A percentile compares a stretch with the other conserved stretches of the same genome.
These are phyloP conservation scores for Furculomyces boomerangus DNA, from an alignment of 371 early-diverging fungal genomes.

Conservation along the genomic window DNA sequence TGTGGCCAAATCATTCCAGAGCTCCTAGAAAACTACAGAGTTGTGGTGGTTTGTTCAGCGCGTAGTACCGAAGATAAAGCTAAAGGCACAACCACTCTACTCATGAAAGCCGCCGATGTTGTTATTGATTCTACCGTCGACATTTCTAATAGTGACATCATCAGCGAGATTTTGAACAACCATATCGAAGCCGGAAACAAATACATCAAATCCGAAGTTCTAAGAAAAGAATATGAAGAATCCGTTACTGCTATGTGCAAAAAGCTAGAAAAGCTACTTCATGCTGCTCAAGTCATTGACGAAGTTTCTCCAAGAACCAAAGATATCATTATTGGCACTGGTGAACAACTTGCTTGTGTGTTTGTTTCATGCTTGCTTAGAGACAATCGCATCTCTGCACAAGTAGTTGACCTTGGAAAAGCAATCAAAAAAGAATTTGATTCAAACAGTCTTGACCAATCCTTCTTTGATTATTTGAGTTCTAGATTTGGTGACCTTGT, in stretches of 20 bases:
- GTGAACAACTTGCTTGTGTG: conserved; percentile 83
- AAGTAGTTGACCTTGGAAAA: conserved; percentile 68
- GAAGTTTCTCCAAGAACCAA: conserved; percentile 93
- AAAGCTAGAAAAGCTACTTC: conserved; percentile 59
- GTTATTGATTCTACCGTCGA: conserved; percentile 10
- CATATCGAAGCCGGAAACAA: conserved; percentile 50
- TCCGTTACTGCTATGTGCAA: conserved; percentile 55
- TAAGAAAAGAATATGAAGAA: conserved; percentile 28
- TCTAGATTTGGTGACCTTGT: conserved; percentile 43
- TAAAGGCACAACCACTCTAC: conserved; percentile 51
- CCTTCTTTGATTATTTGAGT: conserved; percentile 79
- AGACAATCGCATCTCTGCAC: conserved; percentile 55
- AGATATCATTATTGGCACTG: conserved; percentile 86
- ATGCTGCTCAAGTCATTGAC: conserved; percentile 90
- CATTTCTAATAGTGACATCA: conserved; percentile 42
- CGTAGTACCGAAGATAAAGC: conserved; percentile 55
- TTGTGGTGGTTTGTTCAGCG: conserved; percentile 67
- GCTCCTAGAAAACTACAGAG: conserved; percentile 37
- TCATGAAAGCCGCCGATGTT: conserved; percentile 23
- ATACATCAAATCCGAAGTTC: conserved; percentile 18
- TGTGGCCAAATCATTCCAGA: conserved; percentile 25
- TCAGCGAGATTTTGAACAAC: conserved; percentile 58
- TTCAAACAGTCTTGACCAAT: conserved; percentile 53
- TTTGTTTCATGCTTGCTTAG: conserved; percentile 70
- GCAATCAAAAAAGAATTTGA: conserved; percentile 65